phyloP scores from a whole-genome alignment of 139 green algal species.

The Spirogloea muscicola region DNA sequence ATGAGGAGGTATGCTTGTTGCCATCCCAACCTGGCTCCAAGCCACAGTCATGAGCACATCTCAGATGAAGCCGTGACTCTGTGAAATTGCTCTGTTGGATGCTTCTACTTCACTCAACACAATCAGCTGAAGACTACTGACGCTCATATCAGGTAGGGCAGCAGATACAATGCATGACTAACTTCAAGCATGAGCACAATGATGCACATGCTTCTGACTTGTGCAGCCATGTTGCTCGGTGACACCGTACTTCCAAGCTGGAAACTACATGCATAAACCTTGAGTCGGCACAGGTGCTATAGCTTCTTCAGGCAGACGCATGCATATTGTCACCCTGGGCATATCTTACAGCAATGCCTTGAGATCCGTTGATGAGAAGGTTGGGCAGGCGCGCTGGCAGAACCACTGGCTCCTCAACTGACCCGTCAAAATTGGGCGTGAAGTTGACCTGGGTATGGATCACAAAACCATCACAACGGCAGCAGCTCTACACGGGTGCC shows the following conservation, averaged over 20 bases:
- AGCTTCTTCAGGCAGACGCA: background rate
- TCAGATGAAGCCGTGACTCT: background rate
- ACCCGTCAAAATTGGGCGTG: conserved; percentile 51
- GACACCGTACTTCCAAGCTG: no score
- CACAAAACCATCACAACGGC: background rate
- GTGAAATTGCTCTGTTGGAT: background rate
- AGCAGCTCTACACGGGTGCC: background rate
- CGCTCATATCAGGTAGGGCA: background rate
- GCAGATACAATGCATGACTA: no score
- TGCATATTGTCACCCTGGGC: background rate
- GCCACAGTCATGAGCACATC: background rate
- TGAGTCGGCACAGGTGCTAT: background rate
- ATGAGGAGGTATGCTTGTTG: conserved; percentile 93
- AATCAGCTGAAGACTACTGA: background rate
- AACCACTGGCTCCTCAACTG: conserved; percentile 76
- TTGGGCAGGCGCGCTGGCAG: conserved; percentile 82
- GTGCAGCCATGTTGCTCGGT: no score
- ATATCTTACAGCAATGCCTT: conserved; percentile 77
- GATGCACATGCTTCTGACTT: no score
- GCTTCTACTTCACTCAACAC: background rate
- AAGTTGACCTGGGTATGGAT: conserved; percentile 31
- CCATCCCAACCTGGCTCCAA: conserved; percentile 71
- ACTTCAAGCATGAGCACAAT: no score
- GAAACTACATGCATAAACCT: background rate
- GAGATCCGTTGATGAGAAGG: conserved; percentile 90